phyloP scores from a whole-genome alignment of 768 basidiomycete species.

The Auricularia auricula-judae region DNA sequence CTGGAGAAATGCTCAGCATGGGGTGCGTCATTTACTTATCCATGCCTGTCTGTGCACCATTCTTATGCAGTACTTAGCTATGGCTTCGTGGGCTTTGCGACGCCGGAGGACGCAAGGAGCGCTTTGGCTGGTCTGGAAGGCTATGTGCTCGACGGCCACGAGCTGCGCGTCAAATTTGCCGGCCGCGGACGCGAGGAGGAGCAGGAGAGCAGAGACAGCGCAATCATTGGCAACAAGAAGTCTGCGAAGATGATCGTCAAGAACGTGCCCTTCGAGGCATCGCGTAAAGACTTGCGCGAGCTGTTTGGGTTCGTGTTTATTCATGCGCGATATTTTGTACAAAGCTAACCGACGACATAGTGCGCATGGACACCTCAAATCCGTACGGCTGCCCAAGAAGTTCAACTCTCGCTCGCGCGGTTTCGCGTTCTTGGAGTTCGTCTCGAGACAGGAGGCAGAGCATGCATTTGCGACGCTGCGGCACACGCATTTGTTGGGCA shows the following conservation, averaged over 20 bases:
- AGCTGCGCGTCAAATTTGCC: slow-evolving; percentile 74
- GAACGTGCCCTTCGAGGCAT: slow-evolving; percentile 95
- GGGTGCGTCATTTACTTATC: slow-evolving; percentile 25
- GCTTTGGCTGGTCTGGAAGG: slow-evolving; percentile 72
- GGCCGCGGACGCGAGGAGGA: slow-evolving; percentile 58
- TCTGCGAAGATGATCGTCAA: slow-evolving; percentile 96
- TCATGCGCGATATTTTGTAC: slow-evolving; percentile 4
- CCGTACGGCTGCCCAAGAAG: slow-evolving; percentile 85
- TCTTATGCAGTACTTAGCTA: slow-evolving; percentile 26
- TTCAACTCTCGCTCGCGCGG: slow-evolving; percentile 83
- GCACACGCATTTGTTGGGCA: slow-evolving; percentile 91
- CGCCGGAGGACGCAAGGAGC: slow-evolving; percentile 55
- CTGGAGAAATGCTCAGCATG: slow-evolving; percentile 67
- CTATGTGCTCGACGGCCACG: slow-evolving; percentile 78
- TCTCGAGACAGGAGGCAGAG: slow-evolving; percentile 81
- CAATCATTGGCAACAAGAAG: slow-evolving; percentile 35
- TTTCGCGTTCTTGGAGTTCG: slow-evolving; percentile 94
- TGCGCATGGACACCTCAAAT: slow-evolving; percentile 86
- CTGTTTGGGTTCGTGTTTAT: slow-evolving; percentile 72
- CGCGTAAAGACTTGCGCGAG: slow-evolving; percentile 83
- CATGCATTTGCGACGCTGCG: slow-evolving; percentile 75
- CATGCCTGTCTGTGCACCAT: too few relatives aligned
- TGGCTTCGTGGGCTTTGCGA: slow-evolving; percentile 89
- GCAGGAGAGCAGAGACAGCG: slow-evolving; percentile 30
- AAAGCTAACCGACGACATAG: slow-evolving; percentile 27